Evolutionary conservation across 768 basidiomycete genomes (phyloP).

Genomic region (Leccinum ochraceum): DNA sequence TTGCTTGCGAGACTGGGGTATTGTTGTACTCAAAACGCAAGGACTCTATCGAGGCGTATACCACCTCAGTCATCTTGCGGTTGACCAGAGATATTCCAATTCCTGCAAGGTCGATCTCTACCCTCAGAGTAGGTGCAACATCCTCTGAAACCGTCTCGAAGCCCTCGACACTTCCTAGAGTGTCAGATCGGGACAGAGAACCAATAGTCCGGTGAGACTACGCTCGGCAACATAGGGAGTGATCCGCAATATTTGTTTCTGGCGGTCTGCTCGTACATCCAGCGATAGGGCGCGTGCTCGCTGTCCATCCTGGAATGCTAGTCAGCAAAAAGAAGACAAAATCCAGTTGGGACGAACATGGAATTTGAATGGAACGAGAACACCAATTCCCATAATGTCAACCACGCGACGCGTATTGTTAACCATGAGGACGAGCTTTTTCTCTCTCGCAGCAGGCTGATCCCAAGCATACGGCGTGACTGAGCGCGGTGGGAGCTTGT

Average conservation of each 20-base stretch:
- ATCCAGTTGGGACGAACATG: constrained; percentile 44
- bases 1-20: constrained; percentile 74
- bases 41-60: constrained; percentile 79
- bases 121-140: constrained; percentile 58
- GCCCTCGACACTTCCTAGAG: constrained; percentile 64
- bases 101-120: constrained; percentile 81
- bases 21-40: constrained; percentile 85
- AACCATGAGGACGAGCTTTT: constrained; percentile 68
- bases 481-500: constrained; percentile 58
- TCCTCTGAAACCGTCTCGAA: constrained; percentile 88
- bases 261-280: constrained; percentile 89
- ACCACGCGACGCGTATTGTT: constrained; percentile 64
- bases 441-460: constrained; percentile 79
- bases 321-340: constrained; percentile 3
- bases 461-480: constrained; percentile 89
- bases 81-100: constrained; percentile 93
- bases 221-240: constrained; percentile 82
- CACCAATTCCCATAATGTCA: constrained; percentile 96
- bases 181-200: constrained; percentile 63
- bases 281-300: constrained; percentile 73
- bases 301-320: constrained; percentile 47
- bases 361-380: constrained; percentile 87
- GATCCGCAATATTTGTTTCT: constrained; percentile 82
- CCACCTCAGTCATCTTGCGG: constrained; percentile 81
- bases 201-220: constrained; percentile 59